Percentiles rank a stretch among this genome's conserved stretches.
Evolutionary conservation across 2,329 filamentous ascomycete species (phyloP).

Genomic region (Colletotrichum tanaceti): DNA sequence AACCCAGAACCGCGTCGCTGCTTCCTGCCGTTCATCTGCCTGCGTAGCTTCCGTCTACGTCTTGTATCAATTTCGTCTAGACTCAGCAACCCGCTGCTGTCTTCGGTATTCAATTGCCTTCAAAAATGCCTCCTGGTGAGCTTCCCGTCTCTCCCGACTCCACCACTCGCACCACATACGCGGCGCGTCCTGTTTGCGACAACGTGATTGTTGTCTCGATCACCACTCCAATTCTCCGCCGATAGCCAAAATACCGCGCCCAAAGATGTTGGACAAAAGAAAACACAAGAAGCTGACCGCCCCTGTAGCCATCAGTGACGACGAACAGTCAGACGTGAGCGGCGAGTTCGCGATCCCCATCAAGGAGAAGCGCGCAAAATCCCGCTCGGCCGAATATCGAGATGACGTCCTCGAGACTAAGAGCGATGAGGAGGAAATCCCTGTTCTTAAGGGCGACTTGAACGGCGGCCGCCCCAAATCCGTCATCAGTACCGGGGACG

Average conservation of each 20-base stretch:
- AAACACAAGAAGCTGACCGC: conserved; percentile 21
- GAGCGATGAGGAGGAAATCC: conserved; percentile 21
- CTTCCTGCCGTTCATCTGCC: conserved; percentile 3
- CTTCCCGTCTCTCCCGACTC: background rate
- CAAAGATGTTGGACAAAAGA: background rate
- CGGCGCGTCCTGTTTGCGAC: conserved; percentile 27
- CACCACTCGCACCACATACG: background rate
- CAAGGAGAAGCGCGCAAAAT: conserved; percentile 27
- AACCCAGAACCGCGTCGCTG: conserved; percentile 13
- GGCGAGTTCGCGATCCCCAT: conserved; percentile 29
- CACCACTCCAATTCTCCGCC: background rate
- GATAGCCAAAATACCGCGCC: conserved; percentile 12
- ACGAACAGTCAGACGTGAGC: conserved; percentile 48
- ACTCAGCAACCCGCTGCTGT: background rate
- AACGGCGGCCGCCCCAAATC: conserved; percentile 41
- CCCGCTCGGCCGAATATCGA: conserved; percentile 25
- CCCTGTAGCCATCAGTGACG: conserved; percentile 52
- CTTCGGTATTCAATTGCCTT: background rate
- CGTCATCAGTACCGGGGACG: conserved; percentile 43
- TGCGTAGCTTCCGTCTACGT: conserved; percentile 11
- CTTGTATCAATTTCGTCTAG: background rate
- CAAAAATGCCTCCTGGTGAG: conserved; percentile 41
- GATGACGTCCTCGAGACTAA: conserved; percentile 26
- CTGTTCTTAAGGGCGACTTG: conserved; percentile 25
- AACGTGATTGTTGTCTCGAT: conserved; percentile 9